These are phyloP conservation scores for Cyberlindnera americana DNA, from an alignment of 805 yeast species.

Conservation along the genomic window DNA sequence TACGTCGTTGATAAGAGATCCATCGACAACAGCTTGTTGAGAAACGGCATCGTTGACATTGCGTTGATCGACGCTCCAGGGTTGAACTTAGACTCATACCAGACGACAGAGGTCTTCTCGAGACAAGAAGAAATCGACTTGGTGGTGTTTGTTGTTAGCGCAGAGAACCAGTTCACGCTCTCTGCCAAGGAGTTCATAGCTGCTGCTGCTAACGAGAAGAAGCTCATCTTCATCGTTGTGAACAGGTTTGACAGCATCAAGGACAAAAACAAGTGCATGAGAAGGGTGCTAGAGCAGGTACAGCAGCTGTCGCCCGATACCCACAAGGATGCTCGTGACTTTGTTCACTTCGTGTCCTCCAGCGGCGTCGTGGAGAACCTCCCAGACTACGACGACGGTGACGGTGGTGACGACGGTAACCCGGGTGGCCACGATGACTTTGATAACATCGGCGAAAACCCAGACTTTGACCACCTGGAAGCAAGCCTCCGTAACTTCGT, in stretches of 20 bases:
- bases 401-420: slow-evolving; percentile 32
- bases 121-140: slow-evolving; percentile 96
- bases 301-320: slow-evolving; percentile 86
- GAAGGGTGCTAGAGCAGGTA: slow-evolving; percentile 79
- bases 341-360: slow-evolving; percentile 89
- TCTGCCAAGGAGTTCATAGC: slow-evolving; percentile 93
- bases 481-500: slow-evolving; percentile 82
- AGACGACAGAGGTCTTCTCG: slow-evolving; percentile 91
- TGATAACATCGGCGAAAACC: slow-evolving; percentile 33
- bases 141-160: slow-evolving; percentile 92
- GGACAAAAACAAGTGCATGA: slow-evolving; percentile 76
- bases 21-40: slow-evolving; percentile 62
- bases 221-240: slow-evolving; percentile 89
- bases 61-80: slow-evolving; percentile 97
- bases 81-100: slow-evolving; percentile 85
- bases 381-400: slow-evolving; percentile 36
- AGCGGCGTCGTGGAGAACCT: slow-evolving; percentile 38
- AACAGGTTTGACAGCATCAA: slow-evolving; percentile 85
- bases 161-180: slow-evolving; percentile 92
- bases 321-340: slow-evolving; percentile 79
- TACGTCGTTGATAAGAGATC: slow-evolving; percentile 76
- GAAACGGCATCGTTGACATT: slow-evolving; percentile 90
- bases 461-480: slow-evolving; percentile 80
- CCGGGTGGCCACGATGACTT: slow-evolving; percentile 23
- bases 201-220: slow-evolving; percentile 86